Percentiles rank a stretch among this genome's conserved stretches.
Conservation (phyloP, 1,284 basidiomycete genomes). For the Rhodotorula sp. region DNA sequence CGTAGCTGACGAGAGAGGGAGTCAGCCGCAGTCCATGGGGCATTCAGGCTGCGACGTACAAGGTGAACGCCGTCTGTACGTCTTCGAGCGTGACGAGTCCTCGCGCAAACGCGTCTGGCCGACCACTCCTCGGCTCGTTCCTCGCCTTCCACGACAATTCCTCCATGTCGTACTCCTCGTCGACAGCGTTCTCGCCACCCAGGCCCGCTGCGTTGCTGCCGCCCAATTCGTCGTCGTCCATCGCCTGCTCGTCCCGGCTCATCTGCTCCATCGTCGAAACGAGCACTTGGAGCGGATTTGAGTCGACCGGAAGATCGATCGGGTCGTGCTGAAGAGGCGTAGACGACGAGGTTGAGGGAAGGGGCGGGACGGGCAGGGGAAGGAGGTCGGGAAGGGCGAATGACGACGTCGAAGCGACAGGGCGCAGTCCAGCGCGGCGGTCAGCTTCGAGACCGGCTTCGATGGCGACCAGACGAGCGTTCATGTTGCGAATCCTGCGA, state of each 20-base stretch:
- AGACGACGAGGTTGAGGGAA: background rate
- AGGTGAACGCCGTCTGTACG: conserved; percentile 30
- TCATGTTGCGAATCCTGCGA: conserved; percentile 31
- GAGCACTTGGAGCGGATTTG: conserved; percentile 36
- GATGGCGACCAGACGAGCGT: conserved; percentile 26
- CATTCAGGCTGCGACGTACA: conserved; percentile 1
- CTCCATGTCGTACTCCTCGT: conserved; percentile 9
- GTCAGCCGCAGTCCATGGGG: background rate
- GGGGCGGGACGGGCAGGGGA: background rate
- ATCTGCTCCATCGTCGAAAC: conserved; percentile 31
- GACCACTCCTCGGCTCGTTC: conserved; percentile 11
- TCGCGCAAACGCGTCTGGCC: conserved; percentile 32
- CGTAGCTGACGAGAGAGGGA: conserved; percentile 12
- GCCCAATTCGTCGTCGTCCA: conserved; percentile 4
- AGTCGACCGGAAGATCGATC: conserved; percentile 32
- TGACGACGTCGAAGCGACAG: conserved; percentile 1
- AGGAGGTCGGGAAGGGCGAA: background rate
- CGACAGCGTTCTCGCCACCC: background rate
- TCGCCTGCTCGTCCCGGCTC: conserved; percentile 21
- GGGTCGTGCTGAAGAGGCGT: conserved; percentile 4
- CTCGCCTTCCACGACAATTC: conserved; percentile 14
- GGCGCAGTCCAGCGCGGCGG: conserved; percentile 5
- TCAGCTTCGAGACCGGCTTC: conserved; percentile 31
- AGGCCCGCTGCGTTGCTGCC: background rate
- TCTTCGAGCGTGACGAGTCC: conserved; percentile 35